These are phyloP conservation scores for Cyberlindnera mississippiensis DNA, from an alignment of 805 yeast genomes.

Conservation along the genomic window DNA sequence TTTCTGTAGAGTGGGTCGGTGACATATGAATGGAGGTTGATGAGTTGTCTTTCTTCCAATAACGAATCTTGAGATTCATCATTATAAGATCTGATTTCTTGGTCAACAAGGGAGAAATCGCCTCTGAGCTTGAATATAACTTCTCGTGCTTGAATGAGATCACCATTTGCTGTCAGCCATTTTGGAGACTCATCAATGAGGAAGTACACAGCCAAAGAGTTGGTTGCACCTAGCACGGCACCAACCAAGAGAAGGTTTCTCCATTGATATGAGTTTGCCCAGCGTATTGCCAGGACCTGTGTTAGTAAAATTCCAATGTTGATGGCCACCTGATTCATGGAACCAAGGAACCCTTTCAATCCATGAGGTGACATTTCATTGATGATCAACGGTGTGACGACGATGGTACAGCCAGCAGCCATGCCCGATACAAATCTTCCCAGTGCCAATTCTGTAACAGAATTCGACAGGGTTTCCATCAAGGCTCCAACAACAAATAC, in stretches of 20 bases:
- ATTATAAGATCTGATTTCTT: slow-evolving; percentile 16
- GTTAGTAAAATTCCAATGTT: slow-evolving; percentile 82
- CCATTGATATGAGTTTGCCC: slow-evolving; percentile 71
- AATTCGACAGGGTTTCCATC: slow-evolving; percentile 48
- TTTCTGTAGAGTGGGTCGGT: slow-evolving; percentile 46
- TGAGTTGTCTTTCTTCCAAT: not conserved
- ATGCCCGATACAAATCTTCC: slow-evolving; percentile 82
- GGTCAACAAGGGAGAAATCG: slow-evolving; percentile 17
- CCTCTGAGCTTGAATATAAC: slow-evolving; percentile 36
- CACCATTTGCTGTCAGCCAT: slow-evolving; percentile 62
- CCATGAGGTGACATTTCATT: slow-evolving; percentile 73
- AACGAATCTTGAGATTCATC: slow-evolving; percentile 5
- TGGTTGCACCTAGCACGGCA: slow-evolving; percentile 45
- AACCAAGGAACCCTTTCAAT: slow-evolving; percentile 74
- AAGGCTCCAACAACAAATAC: slow-evolving; percentile 60
- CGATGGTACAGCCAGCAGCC: slow-evolving; percentile 86
- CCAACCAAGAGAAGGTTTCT: slow-evolving; percentile 65
- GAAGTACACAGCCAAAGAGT: slow-evolving; percentile 38
- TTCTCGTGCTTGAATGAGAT: slow-evolving; percentile 38
- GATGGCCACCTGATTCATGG: slow-evolving; percentile 84
- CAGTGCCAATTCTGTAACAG: slow-evolving; percentile 40
- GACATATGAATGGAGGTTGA: slow-evolving; percentile 42
- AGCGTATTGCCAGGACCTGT: slow-evolving; percentile 65
- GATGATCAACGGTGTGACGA: slow-evolving; percentile 77
- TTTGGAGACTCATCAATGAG: slow-evolving; percentile 74